These are phyloP conservation scores for Lipomyces mesembrius DNA, from an alignment of 805 yeast genomes.

Conservation along the genomic window DNA sequence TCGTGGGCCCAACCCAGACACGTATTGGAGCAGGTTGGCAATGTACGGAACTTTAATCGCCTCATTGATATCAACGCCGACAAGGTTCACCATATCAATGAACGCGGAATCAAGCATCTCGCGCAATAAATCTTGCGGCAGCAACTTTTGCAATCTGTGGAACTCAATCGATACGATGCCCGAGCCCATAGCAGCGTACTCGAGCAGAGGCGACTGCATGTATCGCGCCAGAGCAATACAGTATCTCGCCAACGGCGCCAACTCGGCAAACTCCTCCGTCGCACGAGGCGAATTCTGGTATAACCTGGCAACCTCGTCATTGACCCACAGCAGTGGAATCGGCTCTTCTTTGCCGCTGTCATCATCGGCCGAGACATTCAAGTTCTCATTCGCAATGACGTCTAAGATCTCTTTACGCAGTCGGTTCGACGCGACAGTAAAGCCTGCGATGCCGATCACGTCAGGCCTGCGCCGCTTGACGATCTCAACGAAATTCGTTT, in stretches of 20 bases:
- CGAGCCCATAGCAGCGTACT: conserved; percentile 80
- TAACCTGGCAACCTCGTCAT: conserved; percentile 90
- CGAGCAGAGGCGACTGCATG: conserved; percentile 89
- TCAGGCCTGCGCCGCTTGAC: conserved; percentile 77
- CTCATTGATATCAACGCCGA: conserved; percentile 91
- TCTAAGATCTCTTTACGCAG: conserved; percentile 54
- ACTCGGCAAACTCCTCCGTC: conserved; percentile 77
- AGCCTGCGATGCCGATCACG: conserved; percentile 88
- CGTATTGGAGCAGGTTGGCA: conserved; percentile 72
- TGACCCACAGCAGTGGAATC: conserved; percentile 76
- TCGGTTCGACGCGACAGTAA: conserved; percentile 70
- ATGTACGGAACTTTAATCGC: conserved; percentile 77
- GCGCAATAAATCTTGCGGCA: conserved; percentile 64
- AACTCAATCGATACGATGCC: conserved; percentile 68
- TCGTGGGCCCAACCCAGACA: conserved; percentile 94
- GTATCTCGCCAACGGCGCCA: conserved; percentile 77
- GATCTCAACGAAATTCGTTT: conserved; percentile 61
- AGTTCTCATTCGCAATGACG: conserved; percentile 55
- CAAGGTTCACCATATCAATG: conserved; percentile 88
- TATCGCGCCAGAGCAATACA: conserved; percentile 90
- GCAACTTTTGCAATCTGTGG: conserved; percentile 71
- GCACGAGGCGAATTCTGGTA: conserved; percentile 82
- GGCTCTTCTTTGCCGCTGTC: conserved; percentile 50
- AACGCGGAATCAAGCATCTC: conserved; percentile 77
- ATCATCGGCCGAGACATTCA: conserved; percentile 48